Evolutionary conservation across 768 basidiomycete species (phyloP).

Genomic region (Agrocybe praecox): DNA sequence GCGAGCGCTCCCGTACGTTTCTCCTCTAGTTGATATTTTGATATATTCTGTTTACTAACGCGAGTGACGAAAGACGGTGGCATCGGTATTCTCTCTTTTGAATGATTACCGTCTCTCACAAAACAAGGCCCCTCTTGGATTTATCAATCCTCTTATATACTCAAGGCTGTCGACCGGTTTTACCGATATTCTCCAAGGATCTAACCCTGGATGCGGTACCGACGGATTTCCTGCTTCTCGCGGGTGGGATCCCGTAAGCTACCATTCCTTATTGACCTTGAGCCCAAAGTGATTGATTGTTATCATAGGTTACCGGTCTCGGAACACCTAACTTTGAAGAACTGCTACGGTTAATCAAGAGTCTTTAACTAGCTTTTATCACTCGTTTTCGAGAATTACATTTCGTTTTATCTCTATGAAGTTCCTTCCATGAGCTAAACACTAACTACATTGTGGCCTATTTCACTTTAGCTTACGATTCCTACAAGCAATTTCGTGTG

Average conservation of each 20-base stretch:
- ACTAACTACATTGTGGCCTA: too few relatives aligned
- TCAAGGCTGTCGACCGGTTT: constrained; percentile 34
- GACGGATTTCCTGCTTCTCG: constrained; percentile 33
- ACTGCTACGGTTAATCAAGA: constrained; percentile 13
- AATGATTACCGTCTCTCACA: constrained; percentile 50
- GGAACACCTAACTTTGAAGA: constrained; percentile 36
- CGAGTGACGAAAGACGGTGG: constrained; percentile 35
- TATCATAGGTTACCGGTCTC: constrained; percentile 28
- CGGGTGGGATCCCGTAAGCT: constrained; percentile 38
- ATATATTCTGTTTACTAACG: neutral
- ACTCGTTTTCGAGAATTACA: too few relatives aligned
- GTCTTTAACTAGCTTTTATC: neutral
- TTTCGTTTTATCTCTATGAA: too few relatives aligned
- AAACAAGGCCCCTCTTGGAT: constrained; percentile 46
- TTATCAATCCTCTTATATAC: constrained; percentile 41
- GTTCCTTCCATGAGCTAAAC: too few relatives aligned
- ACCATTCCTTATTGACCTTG: neutral
- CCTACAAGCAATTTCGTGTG: too few relatives aligned
- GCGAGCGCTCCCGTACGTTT: constrained; percentile 35
- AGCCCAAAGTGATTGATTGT: neutral
- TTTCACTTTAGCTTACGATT: too few relatives aligned
- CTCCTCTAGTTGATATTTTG: neutral
- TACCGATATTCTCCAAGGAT: constrained; percentile 37
- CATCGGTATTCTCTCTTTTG: constrained; percentile 48
- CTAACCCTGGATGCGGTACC: constrained; percentile 26